phyloP scores from a whole-genome alignment of 495 filamentous ascomycete genomes.

The Podospora bellae-mahoneyi region DNA sequence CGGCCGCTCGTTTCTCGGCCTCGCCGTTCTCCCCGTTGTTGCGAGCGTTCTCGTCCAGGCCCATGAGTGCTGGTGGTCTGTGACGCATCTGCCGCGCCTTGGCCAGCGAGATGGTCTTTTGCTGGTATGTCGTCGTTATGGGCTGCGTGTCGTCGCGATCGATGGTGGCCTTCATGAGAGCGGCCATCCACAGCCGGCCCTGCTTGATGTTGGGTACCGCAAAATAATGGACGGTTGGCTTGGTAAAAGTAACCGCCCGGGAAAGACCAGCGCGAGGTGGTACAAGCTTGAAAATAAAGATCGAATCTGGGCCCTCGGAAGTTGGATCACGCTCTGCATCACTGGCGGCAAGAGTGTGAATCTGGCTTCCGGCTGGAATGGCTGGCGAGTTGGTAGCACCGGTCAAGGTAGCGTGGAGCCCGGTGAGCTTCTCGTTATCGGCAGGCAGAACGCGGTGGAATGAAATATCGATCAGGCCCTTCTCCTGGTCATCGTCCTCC shows the following conservation, averaged over 20 bases:
- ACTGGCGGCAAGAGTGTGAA: constrained; percentile 50
- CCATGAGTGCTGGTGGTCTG: constrained; percentile 83
- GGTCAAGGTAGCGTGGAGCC: constrained; percentile 87
- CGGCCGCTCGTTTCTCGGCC: constrained; percentile 23
- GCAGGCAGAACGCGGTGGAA: constrained; percentile 92
- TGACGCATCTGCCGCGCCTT: constrained; percentile 81
- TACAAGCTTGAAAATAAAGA: constrained; percentile 98
- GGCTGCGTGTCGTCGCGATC: constrained; percentile 79
- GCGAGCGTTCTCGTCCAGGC: constrained; percentile 55
- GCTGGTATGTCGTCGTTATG: constrained; percentile 87
- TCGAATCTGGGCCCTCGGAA: constrained; percentile 50
- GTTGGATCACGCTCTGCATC: constrained; percentile 39
- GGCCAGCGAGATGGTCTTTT: constrained; percentile 83
- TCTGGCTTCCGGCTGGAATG: constrained; percentile 62
- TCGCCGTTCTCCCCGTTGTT: constrained; percentile 26
- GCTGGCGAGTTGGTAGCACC: constrained; percentile 75
- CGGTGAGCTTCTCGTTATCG: constrained; percentile 85
- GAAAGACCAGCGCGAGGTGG: constrained; percentile 85
- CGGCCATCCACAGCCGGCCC: constrained; percentile 96
- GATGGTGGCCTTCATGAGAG: constrained; percentile 98
- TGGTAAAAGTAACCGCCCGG: constrained; percentile 93
- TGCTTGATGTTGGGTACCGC: constrained; percentile 86
- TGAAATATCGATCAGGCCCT: constrained; percentile 95
- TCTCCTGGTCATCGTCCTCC: constrained; percentile 84
- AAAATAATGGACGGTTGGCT: constrained; percentile 95